Percentiles rank a stretch among this genome's conserved stretches.
Conservation (phyloP, 2,329 filamentous ascomycete genomes). For the Sodiomyces alkalinus region DNA sequence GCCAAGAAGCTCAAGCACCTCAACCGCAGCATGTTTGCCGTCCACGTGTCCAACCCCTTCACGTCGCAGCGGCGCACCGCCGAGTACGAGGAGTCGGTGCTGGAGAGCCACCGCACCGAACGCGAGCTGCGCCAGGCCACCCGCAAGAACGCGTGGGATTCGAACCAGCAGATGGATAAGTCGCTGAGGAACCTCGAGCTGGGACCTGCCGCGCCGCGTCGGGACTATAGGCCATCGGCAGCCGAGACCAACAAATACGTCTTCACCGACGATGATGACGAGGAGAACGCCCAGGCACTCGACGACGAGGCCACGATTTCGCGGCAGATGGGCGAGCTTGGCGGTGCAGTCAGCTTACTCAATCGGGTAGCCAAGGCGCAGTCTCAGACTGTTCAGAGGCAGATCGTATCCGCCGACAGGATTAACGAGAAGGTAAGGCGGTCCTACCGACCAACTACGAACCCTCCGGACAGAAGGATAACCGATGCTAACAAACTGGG, state of each 20-base stretch:
- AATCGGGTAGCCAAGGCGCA: constrained; percentile 62
- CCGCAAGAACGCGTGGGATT: constrained; percentile 32
- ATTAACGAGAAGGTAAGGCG: constrained; percentile 59
- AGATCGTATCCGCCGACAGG: constrained; percentile 61
- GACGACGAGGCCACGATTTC: constrained; percentile 42
- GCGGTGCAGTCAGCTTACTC: constrained; percentile 52
- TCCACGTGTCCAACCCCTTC: constrained; percentile 65
- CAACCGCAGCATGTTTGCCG: constrained; percentile 82
- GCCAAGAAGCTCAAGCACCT: constrained; percentile 71
- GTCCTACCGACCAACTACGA: too few relatives aligned
- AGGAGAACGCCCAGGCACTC: constrained; percentile 34
- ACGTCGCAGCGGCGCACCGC: constrained; percentile 50
- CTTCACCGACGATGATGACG: constrained; percentile 60
- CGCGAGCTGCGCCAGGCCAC: constrained; percentile 50
- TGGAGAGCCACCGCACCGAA: constrained; percentile 54
- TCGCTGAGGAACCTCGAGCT: constrained; percentile 27
- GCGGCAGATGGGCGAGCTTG: constrained; percentile 45
- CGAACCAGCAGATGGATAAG: constrained; percentile 38
- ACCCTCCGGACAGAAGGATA: too few relatives aligned
- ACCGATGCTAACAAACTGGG: constrained; percentile 13
- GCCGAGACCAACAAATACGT: constrained; percentile 43
- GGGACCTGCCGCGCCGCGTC: constrained; percentile 13
- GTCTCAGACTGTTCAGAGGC: constrained; percentile 56
- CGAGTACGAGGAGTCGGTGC: constrained; percentile 50
- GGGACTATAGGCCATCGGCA: constrained; percentile 14